phyloP scores from a whole-genome alignment of 1,284 basidiomycete species.

The Ceratobasidium sp. region DNA sequence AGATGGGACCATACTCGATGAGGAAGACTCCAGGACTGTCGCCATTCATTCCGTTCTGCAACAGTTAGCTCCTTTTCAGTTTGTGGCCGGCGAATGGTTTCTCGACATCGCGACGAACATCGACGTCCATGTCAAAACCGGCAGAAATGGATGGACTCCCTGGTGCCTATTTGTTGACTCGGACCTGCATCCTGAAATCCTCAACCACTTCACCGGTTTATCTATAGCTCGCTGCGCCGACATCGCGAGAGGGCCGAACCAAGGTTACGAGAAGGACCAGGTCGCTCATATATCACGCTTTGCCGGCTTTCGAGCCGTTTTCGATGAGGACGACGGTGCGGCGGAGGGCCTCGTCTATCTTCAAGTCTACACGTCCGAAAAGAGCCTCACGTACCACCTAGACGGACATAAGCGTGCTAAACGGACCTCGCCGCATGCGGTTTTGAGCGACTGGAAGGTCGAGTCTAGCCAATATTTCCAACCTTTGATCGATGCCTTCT shows the following conservation, averaged over 20 bases:
- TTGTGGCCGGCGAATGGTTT: not conserved
- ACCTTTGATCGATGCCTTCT: not conserved
- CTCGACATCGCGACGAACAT: conserved; percentile 7
- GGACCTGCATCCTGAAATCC: conserved; percentile 5
- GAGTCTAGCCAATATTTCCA: not conserved
- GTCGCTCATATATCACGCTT: not conserved
- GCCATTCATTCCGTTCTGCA: not conserved
- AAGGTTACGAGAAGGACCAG: conserved; percentile 20
- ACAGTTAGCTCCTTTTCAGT: not conserved
- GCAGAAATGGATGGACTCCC: too few species aligned
- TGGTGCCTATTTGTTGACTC: not conserved
- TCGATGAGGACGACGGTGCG: not conserved
- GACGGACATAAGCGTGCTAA: not conserved
- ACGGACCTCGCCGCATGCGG: not conserved
- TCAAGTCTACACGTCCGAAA: conserved; percentile 19
- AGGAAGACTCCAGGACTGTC: not conserved
- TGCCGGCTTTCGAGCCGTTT: conserved; percentile 9
- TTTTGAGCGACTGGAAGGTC: not conserved
- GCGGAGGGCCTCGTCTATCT: not conserved
- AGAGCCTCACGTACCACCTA: conserved; percentile 13
- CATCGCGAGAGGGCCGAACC: not conserved
- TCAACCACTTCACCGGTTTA: not conserved
- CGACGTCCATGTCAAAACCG: not conserved
- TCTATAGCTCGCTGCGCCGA: not conserved
- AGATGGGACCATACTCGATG: conserved; percentile 2